phyloP scores from a whole-genome alignment of 2,329 filamentous ascomycete genomes.

The Hawksworthiomyces lignivorus region DNA sequence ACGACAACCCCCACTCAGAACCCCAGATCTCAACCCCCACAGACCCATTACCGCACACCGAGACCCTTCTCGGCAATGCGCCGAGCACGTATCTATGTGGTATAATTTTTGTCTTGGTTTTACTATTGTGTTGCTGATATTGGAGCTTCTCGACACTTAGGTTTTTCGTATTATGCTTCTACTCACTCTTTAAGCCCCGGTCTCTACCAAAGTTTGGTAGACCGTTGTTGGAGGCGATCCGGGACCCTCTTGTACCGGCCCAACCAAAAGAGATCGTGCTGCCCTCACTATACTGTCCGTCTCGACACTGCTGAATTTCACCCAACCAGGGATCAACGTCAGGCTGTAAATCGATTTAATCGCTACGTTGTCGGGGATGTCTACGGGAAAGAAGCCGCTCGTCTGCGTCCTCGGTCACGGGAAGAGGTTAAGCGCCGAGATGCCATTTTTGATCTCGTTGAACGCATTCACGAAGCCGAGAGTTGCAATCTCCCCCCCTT shows the following conservation, averaged over 20 bases:
- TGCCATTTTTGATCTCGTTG: constrained; percentile 58
- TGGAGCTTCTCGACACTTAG: constrained; percentile 31
- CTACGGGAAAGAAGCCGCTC: constrained; percentile 58
- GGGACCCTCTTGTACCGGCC: constrained; percentile 68
- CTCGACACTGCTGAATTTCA: constrained; percentile 59
- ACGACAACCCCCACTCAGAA: not conserved
- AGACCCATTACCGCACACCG: not conserved
- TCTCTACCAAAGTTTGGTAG: constrained; percentile 65
- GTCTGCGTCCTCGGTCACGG: constrained; percentile 58
- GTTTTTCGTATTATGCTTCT: constrained; percentile 64
- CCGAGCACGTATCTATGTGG: not conserved
- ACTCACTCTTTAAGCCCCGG: constrained; percentile 52
- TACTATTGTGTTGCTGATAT: not conserved
- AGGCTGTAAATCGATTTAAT: constrained; percentile 67
- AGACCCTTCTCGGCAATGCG: constrained; percentile 3
- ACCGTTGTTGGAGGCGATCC: constrained; percentile 72
- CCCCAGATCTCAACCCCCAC: constrained; percentile 1
- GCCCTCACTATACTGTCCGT: constrained; percentile 81
- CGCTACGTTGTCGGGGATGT: constrained; percentile 59
- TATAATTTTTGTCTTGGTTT: not conserved
- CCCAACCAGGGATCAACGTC: constrained; percentile 63
- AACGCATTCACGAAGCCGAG: constrained; percentile 65
- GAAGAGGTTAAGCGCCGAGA: constrained; percentile 56
- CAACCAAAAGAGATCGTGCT: constrained; percentile 73
- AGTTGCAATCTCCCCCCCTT: constrained; percentile 32